phyloP scores from a whole-genome alignment of 257 asterid species.

The Ophiorrhiza pumila region DNA sequence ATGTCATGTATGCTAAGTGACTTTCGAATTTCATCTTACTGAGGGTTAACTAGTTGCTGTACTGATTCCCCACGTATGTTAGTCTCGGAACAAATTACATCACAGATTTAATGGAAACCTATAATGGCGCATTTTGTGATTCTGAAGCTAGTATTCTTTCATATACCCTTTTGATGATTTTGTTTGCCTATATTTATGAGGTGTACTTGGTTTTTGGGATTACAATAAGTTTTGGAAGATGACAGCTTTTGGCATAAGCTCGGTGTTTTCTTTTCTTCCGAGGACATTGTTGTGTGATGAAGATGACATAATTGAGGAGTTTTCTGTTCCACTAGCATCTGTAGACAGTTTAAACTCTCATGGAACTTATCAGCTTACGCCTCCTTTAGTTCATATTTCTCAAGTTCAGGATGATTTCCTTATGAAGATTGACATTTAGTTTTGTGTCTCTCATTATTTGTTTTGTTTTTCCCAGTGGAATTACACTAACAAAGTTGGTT shows the following conservation, averaged over 20 bases:
- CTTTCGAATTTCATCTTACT: neutral
- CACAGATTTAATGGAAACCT: neutral
- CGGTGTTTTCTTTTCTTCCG: no score
- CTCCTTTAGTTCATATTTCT: neutral
- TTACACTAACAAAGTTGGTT: slow-evolving; percentile 88
- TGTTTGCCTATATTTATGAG: no score
- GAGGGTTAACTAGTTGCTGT: neutral
- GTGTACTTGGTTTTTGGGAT: no score
- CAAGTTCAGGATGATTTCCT: neutral
- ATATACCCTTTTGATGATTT: no score
- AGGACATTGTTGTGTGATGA: no score
- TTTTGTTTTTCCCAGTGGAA: slow-evolving; percentile 53
- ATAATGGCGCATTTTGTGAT: no score
- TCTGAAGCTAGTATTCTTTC: no score
- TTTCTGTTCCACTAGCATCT: neutral
- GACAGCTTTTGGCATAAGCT: no score
- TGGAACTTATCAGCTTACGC: neutral
- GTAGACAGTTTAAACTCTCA: no score
- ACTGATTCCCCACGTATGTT: neutral
- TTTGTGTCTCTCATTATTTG: neutral
- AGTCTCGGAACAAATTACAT: neutral
- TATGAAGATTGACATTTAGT: neutral
- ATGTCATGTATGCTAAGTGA: neutral
- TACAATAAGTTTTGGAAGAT: no score
- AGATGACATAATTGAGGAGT: neutral